Evolutionary conservation across 83 land plant species (phyloP), one percentile per base, ranked within the genome.

Genomic region (Picea abies): DNA sequence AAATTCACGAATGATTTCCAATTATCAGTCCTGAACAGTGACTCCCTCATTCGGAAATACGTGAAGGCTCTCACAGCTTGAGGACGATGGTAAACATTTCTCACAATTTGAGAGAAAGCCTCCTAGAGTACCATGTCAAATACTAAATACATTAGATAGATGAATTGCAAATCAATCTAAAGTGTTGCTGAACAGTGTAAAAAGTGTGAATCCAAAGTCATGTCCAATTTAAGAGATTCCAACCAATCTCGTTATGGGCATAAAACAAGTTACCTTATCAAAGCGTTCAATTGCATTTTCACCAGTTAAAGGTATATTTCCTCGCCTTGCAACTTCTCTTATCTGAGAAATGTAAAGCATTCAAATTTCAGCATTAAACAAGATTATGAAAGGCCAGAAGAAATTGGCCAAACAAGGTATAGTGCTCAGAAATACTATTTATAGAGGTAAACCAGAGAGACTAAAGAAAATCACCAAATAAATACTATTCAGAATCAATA

Each of bases 1-100:
- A 86, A 83, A 58, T 65, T 85, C 32, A 83, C 85, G 56, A 86
- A 86, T 66, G 73, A 79, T 67, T 71, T 80, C 88, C 88, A 86
- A 61, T 86, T 86, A 44, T 83, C 85, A 79, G 60, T 62, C 65
- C 66, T 17, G 72, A 86, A 83, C 32, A 83, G 63, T 22, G 75
- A 15, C 29, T 83, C 80, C 67, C 49, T 83, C 88, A 86, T 69
- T 63, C 88, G 75, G 52, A 83, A 80, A 86, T 49, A 86, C 44
- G 88, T 86, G 56, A 83, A 86, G 32, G 82, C 80, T 79, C 82
- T 79, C 80, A 86, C 69, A 25, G 44, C 63, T 47, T 79, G 67
- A 37, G 80, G 71, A 56, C 58, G 70, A 76, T 86, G 39, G 70
- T 73, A 79, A 65, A 82, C 66, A 23, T 86, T 86, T 15, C 77